A percentile compares a stretch with the other conserved stretches of the same genome.
phyloP scores from a whole-genome alignment of 768 basidiomycete species.

The Russula sp. region DNA sequence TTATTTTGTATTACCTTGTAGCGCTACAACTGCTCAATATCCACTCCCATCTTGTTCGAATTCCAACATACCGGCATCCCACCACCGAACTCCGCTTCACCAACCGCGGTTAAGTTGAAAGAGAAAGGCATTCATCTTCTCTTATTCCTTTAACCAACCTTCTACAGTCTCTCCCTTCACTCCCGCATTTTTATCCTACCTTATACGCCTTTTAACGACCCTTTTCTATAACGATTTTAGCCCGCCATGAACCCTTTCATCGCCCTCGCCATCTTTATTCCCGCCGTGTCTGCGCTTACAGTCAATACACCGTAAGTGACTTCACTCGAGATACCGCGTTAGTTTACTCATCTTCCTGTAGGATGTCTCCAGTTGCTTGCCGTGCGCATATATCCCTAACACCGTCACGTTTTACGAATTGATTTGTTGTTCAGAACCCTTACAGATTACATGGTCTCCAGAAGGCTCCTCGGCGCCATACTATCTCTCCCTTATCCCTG shows the following conservation, averaged over 20 bases:
- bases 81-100: slow-evolving; percentile 29
- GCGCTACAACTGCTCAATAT: neutral
- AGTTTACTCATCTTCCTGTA: slow-evolving; percentile 29
- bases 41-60: slow-evolving; percentile 6
- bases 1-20: slow-evolving; percentile 19
- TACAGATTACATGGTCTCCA: slow-evolving; percentile 48
- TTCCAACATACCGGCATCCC: slow-evolving; percentile 20
- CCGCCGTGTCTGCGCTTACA: slow-evolving; percentile 42
- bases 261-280: slow-evolving; percentile 36
- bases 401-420: slow-evolving; percentile 2
- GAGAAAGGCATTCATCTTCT: slow-evolving; percentile 7
- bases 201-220: slow-evolving; percentile 17
- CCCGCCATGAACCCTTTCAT: slow-evolving; percentile 41
- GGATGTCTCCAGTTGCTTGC: slow-evolving; percentile 47
- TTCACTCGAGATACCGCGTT: neutral
- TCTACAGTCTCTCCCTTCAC: slow-evolving; percentile 11
- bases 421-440: slow-evolving; percentile 49
- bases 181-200: slow-evolving; percentile 13
- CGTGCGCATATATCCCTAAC: slow-evolving; percentile 40
- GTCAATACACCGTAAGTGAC: slow-evolving; percentile 68
- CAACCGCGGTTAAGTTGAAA: slow-evolving; percentile 15
- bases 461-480: slow-evolving; percentile 51
- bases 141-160: slow-evolving; percentile 13
- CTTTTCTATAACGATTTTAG: slow-evolving; percentile 15
- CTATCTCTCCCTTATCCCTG: slow-evolving; percentile 59